Base-by-base conservation (phyloP, 495 filamentous ascomycete species). In the Cenococcum geophilum region DNA sequence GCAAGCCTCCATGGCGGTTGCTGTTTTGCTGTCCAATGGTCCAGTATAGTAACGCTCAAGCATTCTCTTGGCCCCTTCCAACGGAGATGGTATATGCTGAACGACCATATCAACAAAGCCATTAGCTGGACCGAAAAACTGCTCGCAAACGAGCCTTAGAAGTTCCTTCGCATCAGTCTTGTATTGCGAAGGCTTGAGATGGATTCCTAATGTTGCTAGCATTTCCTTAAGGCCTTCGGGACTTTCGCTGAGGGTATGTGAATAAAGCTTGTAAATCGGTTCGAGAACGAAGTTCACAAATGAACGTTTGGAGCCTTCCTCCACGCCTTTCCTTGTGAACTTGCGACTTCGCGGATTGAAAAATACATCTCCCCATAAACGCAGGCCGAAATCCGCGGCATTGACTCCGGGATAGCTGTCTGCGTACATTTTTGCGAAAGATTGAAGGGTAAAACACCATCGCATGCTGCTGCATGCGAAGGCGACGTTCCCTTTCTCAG, bases 101-200 rank as follows among this genome's bases (percentile, higher is more conserved):
- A 92, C 82, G 49, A 96, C 73, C 93, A 97, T 97, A 70, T 98
- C 95, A 11, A 97, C 92, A 68, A 98, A 95, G 0, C 91, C 93
- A 43, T 83, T 83, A 6, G 90, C 86, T 35, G 88, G 83, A 20
- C 92, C 93, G 65, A 98, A 98, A 75, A 97, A 98, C 68, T 96
- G 87, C 71, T 89, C 89, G 70, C 95, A 98, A 23, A 96, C 95
- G 21, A 92, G 76, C 71, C 86, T 89, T 36, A 98, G 79, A 8
- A 98, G 80, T 25, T 89, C 87, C 69, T 91, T 95, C 11, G 93
- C 91, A 69, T 97, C 91, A 1, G 85, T 79, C 74, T 86, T 92
- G 71, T 92, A 89, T 72, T 96, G 89, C 2, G 91, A 91, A 8
- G 92, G 92, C 73, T 97, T 97, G 60, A 98, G 74, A 27, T 75